These are phyloP conservation scores for Calonectria naviculata DNA, from an alignment of 2,329 filamentous ascomycete species.

Conservation along the genomic window DNA sequence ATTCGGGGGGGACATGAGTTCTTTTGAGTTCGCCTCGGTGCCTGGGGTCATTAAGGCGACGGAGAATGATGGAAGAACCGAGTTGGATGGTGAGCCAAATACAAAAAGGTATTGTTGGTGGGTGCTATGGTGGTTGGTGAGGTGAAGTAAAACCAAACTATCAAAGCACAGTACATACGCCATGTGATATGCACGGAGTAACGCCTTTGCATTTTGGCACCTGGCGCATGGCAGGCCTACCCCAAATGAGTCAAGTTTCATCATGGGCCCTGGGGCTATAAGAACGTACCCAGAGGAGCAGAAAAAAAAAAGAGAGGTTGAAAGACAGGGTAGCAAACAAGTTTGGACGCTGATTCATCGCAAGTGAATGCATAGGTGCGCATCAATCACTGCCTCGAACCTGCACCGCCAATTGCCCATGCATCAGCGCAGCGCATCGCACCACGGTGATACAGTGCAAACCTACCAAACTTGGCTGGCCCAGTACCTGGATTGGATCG, in stretches of 20 bases:
- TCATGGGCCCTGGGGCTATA: constrained; percentile 7
- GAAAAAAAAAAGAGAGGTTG: background rate
- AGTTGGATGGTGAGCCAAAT: constrained; percentile 16
- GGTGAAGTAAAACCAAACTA: constrained; percentile 13
- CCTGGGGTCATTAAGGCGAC: background rate
- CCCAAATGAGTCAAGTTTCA: constrained; percentile 15
- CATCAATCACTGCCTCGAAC: constrained; percentile 18
- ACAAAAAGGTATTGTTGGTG: constrained; percentile 2
- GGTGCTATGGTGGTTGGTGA: constrained; percentile 2
- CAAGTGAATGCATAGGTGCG: background rate
- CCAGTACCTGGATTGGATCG: background rate
- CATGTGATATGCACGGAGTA: background rate
- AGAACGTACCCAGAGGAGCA: background rate
- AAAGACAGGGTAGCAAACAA: background rate
- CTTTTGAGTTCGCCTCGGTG: constrained; percentile 25
- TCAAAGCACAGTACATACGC: constrained; percentile 13
- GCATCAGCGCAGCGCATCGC: background rate
- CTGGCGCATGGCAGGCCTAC: constrained; percentile 8
- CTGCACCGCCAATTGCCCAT: constrained; percentile 8
- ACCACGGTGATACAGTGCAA: background rate
- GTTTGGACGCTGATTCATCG: background rate
- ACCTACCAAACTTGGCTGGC: background rate
- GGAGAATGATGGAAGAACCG: constrained; percentile 20
- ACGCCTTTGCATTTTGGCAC: constrained; percentile 18
- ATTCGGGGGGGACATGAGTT: background rate